Evolutionary conservation across 805 yeast species (phyloP).

Genomic region (Jamesozyma rosinii): DNA sequence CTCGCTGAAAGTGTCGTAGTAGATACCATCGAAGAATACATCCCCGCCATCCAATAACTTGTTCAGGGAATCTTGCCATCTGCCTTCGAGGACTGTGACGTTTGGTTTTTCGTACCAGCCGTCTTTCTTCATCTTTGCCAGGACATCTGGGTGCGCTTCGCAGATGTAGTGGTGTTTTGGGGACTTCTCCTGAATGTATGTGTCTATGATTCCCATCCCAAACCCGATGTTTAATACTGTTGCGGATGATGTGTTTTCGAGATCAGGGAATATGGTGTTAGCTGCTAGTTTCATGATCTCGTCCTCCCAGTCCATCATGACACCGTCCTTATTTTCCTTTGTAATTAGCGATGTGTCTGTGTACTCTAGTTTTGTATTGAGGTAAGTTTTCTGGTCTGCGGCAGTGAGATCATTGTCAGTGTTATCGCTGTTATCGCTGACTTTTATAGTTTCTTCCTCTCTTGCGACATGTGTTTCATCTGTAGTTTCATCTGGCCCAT

Average conservation of each 20-base stretch:
- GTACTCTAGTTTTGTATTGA: conserved; percentile 59
- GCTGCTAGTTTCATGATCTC: conserved; percentile 75
- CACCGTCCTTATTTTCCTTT: conserved; percentile 69
- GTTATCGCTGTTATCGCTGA: conserved; percentile 27
- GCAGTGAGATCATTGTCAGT: conserved; percentile 56
- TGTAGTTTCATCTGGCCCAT: conserved; percentile 23
- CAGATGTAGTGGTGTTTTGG: conserved; percentile 64
- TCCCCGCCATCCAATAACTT: conserved; percentile 47
- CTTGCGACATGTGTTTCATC: conserved; percentile 19
- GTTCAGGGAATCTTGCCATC: conserved; percentile 83
- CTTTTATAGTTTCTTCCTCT: conserved; percentile 48
- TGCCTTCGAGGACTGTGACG: conserved; percentile 73
- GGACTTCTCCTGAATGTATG: conserved; percentile 49
- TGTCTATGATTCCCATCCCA: conserved; percentile 94
- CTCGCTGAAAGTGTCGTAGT: conserved; percentile 90
- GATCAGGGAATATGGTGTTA: conserved; percentile 42
- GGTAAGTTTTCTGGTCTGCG: conserved; percentile 51
- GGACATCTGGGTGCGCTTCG: conserved; percentile 92
- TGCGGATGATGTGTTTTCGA: conserved; percentile 28
- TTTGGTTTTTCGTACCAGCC: conserved; percentile 76
- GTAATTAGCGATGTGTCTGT: conserved; percentile 62
- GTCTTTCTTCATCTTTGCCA: conserved; percentile 52
- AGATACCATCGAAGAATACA: conserved; percentile 79
- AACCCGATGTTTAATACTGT: conserved; percentile 79
- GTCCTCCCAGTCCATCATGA: conserved; percentile 96